Evolutionary conservation across 306 rosid species (phyloP).

Genomic region (Echinosophora koreensis): DNA sequence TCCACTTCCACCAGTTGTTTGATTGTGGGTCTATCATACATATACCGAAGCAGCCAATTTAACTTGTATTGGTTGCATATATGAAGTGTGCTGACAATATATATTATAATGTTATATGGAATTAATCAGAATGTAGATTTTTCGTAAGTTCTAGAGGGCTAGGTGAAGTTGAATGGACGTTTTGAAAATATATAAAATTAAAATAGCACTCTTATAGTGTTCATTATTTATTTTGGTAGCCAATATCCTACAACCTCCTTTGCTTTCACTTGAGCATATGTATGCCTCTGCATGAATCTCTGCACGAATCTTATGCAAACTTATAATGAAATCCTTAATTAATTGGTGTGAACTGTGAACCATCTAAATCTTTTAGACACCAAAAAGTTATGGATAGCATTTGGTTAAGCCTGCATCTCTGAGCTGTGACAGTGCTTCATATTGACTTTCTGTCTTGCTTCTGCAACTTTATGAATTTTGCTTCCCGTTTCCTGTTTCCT

Average conservation of each 20-base stretch:
- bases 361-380: conserved; percentile 10
- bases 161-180: conserved; percentile 2
- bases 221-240: conserved; percentile 16
- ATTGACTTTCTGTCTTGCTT: conserved; percentile 12
- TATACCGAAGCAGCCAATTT: conserved; percentile 5
- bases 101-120: background rate
- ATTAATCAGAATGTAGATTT: background rate
- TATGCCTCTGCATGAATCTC: background rate
- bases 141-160: background rate
- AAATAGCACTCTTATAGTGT: background rate
- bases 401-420: conserved; percentile 10
- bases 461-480: background rate
- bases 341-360: conserved; percentile 1
- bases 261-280: conserved; percentile 27
- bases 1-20: no score
- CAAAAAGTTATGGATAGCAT: background rate
- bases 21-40: background rate
- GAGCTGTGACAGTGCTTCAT: conserved; percentile 1
- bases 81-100: conserved; percentile 16
- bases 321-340: background rate
- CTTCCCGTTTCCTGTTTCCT: conserved; percentile 33
- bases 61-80: conserved; percentile 17
- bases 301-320: conserved; percentile 6
- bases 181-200: background rate
- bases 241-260: conserved; percentile 30